Conservation (phyloP, 306 rosid species). For the Acacia melanoxylon region DNA sequence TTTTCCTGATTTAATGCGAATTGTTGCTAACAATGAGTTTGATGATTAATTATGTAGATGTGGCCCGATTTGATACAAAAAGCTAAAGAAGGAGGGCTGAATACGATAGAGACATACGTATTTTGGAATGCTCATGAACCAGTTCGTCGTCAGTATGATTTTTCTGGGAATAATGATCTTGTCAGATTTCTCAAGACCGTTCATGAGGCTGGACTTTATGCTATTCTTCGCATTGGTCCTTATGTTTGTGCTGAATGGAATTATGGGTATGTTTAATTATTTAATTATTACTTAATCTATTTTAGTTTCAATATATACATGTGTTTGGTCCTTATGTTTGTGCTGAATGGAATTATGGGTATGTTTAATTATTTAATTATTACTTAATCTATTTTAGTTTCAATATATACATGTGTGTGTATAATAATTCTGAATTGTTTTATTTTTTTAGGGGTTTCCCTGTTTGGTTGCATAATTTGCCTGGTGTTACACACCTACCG, state of each 20-base stretch:
- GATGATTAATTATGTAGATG: conserved; percentile 31
- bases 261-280: conserved; percentile 42
- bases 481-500: too few relatives aligned
- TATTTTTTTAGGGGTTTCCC: conserved; percentile 47
- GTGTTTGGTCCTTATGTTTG: conserved; percentile 73
- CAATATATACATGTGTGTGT: not conserved
- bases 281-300: not conserved
- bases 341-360: conserved; percentile 73
- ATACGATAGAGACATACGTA: conserved; percentile 58
- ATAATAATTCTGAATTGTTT: not conserved
- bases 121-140: conserved; percentile 63
- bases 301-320: too few relatives aligned
- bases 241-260: conserved; percentile 69
- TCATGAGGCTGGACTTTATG: conserved; percentile 53
- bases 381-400: not conserved
- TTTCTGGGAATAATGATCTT: conserved; percentile 40
- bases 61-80: conserved; percentile 61
- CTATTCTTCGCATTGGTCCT: conserved; percentile 71
- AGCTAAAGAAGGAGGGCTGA: conserved; percentile 55
- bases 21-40: too few relatives aligned
- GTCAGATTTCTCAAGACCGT: conserved; percentile 51
- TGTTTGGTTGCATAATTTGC: conserved; percentile 61
- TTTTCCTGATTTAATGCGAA: not conserved
- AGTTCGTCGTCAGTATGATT: conserved; percentile 45
- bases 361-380: not conserved